Evolutionary conservation across 192 early-diverging fungal genomes (phyloP).

Genomic region (Backusella circina): DNA sequence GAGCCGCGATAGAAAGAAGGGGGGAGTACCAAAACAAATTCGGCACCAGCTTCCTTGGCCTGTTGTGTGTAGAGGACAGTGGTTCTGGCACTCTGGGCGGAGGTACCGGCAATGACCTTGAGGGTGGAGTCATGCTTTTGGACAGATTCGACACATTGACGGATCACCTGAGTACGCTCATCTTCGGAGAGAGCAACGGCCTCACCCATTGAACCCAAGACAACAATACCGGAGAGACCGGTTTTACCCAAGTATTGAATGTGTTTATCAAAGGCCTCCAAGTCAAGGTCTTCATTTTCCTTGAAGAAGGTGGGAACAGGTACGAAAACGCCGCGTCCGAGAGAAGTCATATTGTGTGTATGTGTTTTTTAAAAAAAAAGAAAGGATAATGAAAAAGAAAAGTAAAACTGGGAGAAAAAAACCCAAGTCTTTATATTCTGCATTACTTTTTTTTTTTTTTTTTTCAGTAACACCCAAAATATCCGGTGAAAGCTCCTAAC

Average conservation of each 20-base stretch:
- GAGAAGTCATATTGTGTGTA: slow-evolving; percentile 9
- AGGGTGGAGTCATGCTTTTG: slow-evolving; percentile 17
- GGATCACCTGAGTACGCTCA: slow-evolving; percentile 21
- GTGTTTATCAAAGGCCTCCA: slow-evolving; percentile 30
- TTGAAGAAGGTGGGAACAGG: slow-evolving; percentile 37
- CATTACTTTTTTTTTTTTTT: background rate
- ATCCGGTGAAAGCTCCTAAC: background rate
- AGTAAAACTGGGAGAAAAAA: background rate
- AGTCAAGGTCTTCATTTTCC: slow-evolving; percentile 37
- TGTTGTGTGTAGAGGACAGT: slow-evolving; percentile 24
- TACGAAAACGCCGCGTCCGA: slow-evolving; percentile 29
- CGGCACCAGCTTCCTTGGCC: slow-evolving; percentile 27
- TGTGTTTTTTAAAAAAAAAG: background rate
- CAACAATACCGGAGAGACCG: slow-evolving; percentile 33
- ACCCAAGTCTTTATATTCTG: background rate
- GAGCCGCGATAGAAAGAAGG: slow-evolving; percentile 31
- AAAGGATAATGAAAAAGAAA: background rate
- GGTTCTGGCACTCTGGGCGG: slow-evolving; percentile 19
- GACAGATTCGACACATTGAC: slow-evolving; percentile 11
- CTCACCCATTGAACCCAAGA: slow-evolving; percentile 35
- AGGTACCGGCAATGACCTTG: slow-evolving; percentile 28
- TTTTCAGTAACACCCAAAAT: background rate
- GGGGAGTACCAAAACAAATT: slow-evolving; percentile 26
- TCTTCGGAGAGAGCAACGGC: slow-evolving; percentile 33
- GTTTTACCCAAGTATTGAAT: slow-evolving; percentile 28